A percentile compares a stretch with the other conserved stretches of the same genome.
Conservation (phyloP, 169 alveolate genomes). For the Cryptosporidium viatorum region DNA sequence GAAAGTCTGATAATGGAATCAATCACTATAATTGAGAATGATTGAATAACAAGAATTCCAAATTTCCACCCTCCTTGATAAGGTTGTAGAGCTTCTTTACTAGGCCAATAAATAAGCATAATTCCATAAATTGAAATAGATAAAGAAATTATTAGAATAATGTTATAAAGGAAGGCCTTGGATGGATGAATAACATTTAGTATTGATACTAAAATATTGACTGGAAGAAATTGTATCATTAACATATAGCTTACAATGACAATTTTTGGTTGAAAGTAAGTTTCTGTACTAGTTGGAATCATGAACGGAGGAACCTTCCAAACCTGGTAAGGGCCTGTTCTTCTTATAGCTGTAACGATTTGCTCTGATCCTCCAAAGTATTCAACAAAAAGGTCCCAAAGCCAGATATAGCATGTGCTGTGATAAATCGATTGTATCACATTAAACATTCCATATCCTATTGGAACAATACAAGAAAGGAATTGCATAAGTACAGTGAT, state of each 20-base stretch:
- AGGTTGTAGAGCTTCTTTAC: slow-evolving; percentile 69
- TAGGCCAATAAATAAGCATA: slow-evolving; percentile 73
- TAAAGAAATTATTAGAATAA: slow-evolving; percentile 5
- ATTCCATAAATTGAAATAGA: slow-evolving; percentile 44
- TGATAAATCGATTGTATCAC: slow-evolving; percentile 57
- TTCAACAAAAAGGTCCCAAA: slow-evolving; percentile 72
- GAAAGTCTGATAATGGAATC: slow-evolving; percentile 46
- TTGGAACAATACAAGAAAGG: slow-evolving; percentile 47
- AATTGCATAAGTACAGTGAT: slow-evolving; percentile 55
- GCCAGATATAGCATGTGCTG: slow-evolving; percentile 40
- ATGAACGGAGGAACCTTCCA: slow-evolving; percentile 75
- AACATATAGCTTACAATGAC: slow-evolving; percentile 58
- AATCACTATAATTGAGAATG: slow-evolving; percentile 20
- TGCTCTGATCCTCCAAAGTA: slow-evolving; percentile 74
- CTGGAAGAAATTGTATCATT: slow-evolving; percentile 38
- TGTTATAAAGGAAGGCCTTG: slow-evolving; percentile 17
- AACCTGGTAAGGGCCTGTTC: slow-evolving; percentile 68
- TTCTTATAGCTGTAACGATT: slow-evolving; percentile 67
- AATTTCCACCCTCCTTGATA: slow-evolving; percentile 75
- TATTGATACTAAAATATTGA: slow-evolving; percentile 19
- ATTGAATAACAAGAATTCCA: slow-evolving; percentile 30
- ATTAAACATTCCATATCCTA: slow-evolving; percentile 68
- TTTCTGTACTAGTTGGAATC: slow-evolving; percentile 51
- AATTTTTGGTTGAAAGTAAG: slow-evolving; percentile 60
- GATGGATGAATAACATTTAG: slow-evolving; percentile 38